A percentile compares a stretch with the other conserved stretches of the same genome.
Evolutionary conservation across 2,329 filamentous ascomycete species (phyloP).

Genomic region (Cladophialophora bantiana): DNA sequence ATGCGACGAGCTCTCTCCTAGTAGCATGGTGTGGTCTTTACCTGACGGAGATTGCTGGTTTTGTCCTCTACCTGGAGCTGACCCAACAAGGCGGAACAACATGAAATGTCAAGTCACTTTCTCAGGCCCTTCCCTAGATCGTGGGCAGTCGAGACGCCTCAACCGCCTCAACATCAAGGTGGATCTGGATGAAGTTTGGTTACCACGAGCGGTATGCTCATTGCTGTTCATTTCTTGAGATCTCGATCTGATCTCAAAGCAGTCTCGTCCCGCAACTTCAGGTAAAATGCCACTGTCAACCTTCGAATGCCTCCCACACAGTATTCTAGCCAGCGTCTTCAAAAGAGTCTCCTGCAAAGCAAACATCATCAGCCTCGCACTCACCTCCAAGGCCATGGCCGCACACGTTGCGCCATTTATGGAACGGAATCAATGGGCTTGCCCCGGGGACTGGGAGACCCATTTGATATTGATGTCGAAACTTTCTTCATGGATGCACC

Average conservation of each 20-base stretch:
- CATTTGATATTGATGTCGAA: slow-evolving; percentile 9
- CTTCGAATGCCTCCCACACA: slow-evolving; percentile 5
- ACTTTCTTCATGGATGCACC: background rate
- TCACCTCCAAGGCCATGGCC: slow-evolving; percentile 10
- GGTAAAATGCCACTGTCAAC: background rate
- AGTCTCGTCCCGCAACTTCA: background rate
- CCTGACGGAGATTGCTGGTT: slow-evolving; percentile 18
- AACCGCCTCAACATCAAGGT: background rate
- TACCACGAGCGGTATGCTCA: background rate
- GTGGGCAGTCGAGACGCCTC: background rate
- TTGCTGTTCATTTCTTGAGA: no score
- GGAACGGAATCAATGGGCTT: background rate
- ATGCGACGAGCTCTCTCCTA: background rate
- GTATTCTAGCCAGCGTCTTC: background rate
- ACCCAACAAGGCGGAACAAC: background rate
- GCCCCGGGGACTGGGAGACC: background rate
- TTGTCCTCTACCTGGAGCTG: background rate
- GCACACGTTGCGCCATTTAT: background rate
- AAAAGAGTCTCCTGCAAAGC: background rate
- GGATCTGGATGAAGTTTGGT: slow-evolving; percentile 6
- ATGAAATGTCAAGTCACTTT: background rate
- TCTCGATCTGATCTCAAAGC: background rate
- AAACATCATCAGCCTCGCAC: slow-evolving; percentile 1
- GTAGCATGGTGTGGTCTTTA: slow-evolving; percentile 1
- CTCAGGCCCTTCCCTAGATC: background rate